Percentiles rank a stretch among this genome's conserved stretches.
Conservation (phyloP, 2,329 filamentous ascomycete genomes). For the Diplodia sapinea region DNA sequence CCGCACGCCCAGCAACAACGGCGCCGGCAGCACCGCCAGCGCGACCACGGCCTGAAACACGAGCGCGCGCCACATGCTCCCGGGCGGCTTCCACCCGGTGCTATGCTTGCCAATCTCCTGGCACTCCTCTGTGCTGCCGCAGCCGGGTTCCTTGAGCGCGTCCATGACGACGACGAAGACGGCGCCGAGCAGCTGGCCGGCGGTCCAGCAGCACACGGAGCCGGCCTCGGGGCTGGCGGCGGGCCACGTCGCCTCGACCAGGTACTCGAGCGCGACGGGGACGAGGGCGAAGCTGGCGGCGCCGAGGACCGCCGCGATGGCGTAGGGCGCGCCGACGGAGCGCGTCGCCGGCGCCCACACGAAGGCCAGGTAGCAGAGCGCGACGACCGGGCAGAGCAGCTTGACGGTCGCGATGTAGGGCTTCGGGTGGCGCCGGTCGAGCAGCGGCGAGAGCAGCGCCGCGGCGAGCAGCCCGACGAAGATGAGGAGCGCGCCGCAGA, state of each 20-base stretch:
- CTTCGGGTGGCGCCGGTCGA: slow-evolving; percentile 75
- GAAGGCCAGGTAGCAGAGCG: slow-evolving; percentile 74
- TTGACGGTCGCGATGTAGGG: slow-evolving; percentile 76
- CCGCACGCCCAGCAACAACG: slow-evolving; percentile 68
- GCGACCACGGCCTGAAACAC: slow-evolving; percentile 80
- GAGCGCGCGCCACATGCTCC: slow-evolving; percentile 75
- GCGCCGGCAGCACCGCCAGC: slow-evolving; percentile 67
- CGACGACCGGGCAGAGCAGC: slow-evolving; percentile 75
- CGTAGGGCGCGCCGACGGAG: slow-evolving; percentile 70
- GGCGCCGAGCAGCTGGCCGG: slow-evolving; percentile 83
- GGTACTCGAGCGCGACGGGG: slow-evolving; percentile 83
- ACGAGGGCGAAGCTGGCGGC: slow-evolving; percentile 80
- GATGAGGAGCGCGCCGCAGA: slow-evolving; percentile 88
- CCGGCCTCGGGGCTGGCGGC: slow-evolving; percentile 81
- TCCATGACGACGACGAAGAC: slow-evolving; percentile 84
- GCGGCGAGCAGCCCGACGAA: slow-evolving; percentile 80
- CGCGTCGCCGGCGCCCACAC: slow-evolving; percentile 77
- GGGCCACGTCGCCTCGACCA: slow-evolving; percentile 87
- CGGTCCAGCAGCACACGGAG: slow-evolving; percentile 81
- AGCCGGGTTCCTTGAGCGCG: slow-evolving; percentile 62
- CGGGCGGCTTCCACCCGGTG: slow-evolving; percentile 57
- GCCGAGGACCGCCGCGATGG: slow-evolving; percentile 76
- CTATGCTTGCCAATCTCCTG: slow-evolving; percentile 38
- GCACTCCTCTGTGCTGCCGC: slow-evolving; percentile 39
- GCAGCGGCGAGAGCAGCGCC: slow-evolving; percentile 77